phyloP scores from a whole-genome alignment of 306 rosid genomes.

The Lathyrus oleraceus region DNA sequence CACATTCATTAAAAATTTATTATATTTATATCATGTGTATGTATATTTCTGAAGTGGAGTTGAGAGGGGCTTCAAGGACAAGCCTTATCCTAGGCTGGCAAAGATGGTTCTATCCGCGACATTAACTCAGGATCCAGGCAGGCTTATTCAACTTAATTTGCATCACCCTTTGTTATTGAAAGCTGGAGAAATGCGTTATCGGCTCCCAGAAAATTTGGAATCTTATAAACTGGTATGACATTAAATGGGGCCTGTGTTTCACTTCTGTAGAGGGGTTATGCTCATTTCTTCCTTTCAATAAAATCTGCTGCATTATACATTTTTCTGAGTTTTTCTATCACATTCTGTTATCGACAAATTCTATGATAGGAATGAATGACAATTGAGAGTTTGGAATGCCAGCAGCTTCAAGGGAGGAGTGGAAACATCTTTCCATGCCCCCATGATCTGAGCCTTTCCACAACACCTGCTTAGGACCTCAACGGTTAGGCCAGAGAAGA shows the following conservation, averaged over 20 bases:
- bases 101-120: conserved; percentile 94
- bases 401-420: no score
- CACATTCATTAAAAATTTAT: not conserved
- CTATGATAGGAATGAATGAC: no score
- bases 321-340: no score
- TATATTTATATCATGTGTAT: not conserved
- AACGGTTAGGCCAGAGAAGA: no score
- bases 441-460: no score
- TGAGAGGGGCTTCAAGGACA: conserved; percentile 86
- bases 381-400: no score
- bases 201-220: conserved; percentile 77
- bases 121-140: conserved; percentile 84
- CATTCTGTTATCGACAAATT: no score
- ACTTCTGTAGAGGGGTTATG: not conserved
- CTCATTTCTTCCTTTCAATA: no score
- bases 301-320: no score
- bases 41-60: conserved; percentile 57
- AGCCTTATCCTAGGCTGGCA: conserved; percentile 71
- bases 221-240: conserved; percentile 70
- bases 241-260: conserved; percentile 14
- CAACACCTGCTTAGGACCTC: no score
- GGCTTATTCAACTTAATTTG: conserved; percentile 77
- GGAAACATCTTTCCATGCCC: no score
- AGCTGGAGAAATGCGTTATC: conserved; percentile 81
- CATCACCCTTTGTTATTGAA: conserved; percentile 81